phyloP scores from a whole-genome alignment of 352 stramenopile genomes.

The Phytophthora citrophthora region DNA sequence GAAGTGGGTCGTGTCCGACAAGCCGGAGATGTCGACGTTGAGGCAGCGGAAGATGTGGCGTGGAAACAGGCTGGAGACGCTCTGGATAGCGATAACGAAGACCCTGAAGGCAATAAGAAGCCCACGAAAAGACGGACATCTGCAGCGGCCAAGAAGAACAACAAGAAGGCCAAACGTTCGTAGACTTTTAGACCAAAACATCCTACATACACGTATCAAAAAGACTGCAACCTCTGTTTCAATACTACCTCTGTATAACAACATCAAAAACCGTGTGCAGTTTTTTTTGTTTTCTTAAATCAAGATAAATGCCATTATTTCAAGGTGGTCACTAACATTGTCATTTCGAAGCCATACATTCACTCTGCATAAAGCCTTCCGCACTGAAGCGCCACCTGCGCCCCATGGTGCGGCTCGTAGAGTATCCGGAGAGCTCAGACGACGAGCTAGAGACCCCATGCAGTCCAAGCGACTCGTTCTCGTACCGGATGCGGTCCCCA shows the following conservation, averaged over 20 bases:
- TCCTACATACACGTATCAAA: conserved; percentile 11
- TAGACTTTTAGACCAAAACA: conserved; percentile 23
- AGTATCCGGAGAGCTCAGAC: conserved; percentile 63
- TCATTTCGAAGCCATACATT: conserved; percentile 14
- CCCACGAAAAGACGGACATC: conserved; percentile 40
- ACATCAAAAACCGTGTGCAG: background rate
- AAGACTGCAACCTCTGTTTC: background rate
- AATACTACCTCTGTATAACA: conserved; percentile 15
- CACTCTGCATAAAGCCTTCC: conserved; percentile 18
- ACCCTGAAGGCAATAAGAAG: conserved; percentile 14
- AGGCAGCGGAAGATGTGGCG: conserved; percentile 65
- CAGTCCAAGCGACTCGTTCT: conserved; percentile 39
- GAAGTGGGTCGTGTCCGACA: conserved; percentile 50
- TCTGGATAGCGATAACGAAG: conserved; percentile 62
- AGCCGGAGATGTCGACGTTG: conserved; percentile 62
- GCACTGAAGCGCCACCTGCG: conserved; percentile 17
- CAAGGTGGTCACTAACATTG: background rate
- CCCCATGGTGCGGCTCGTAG: conserved; percentile 47
- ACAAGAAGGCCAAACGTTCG: conserved; percentile 47
- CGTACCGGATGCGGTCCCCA: conserved; percentile 28
- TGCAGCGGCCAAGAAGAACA: conserved; percentile 28
- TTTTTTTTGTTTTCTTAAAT: too few relatives aligned
- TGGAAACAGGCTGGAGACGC: conserved; percentile 63
- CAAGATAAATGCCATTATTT: conserved; percentile 14
- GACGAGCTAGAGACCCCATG: conserved; percentile 36